Evolutionary conservation across 495 filamentous ascomycete species (phyloP).

Genomic region (Xylaria venustula): DNA sequence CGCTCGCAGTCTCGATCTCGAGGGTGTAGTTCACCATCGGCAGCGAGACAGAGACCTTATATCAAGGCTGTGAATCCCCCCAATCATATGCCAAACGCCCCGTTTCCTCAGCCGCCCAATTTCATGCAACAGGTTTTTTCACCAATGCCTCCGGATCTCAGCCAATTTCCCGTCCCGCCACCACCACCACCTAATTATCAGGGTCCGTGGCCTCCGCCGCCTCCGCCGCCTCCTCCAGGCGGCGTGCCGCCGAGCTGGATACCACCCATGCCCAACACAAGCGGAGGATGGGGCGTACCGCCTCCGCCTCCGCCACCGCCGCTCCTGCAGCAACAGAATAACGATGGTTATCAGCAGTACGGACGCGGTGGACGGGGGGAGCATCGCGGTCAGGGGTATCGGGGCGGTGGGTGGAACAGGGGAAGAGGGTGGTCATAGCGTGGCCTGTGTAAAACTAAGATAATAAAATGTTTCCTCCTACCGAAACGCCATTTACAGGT

Average conservation of each 20-base stretch:
- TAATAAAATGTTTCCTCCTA: too few species aligned
- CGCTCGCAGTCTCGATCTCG: conserved; percentile 46
- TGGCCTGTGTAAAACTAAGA: background rate
- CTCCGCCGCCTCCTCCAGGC: conserved; percentile 21
- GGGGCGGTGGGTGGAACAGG: conserved; percentile 26
- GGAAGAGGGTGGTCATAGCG: conserved; percentile 26
- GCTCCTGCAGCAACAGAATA: conserved; percentile 18
- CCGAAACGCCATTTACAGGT: too few species aligned
- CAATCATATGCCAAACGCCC: conserved; percentile 28
- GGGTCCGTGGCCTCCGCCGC: conserved; percentile 51
- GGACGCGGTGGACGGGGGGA: conserved; percentile 29
- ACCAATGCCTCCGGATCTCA: conserved; percentile 24
- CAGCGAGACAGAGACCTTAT: conserved; percentile 22
- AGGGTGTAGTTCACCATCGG: conserved; percentile 25
- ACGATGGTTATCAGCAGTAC: conserved; percentile 27
- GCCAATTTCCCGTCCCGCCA: conserved; percentile 32
- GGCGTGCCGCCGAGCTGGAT: conserved; percentile 29
- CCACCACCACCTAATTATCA: conserved; percentile 49
- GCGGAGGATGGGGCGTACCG: conserved; percentile 20
- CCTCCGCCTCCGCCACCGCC: conserved; percentile 23
- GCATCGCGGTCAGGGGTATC: conserved; percentile 27
- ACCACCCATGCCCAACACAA: conserved; percentile 14
- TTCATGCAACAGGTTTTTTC: conserved; percentile 25
- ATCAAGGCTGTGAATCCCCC: conserved; percentile 22
- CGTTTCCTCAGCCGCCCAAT: conserved; percentile 30